These are phyloP conservation scores for Neolentinus lepideus DNA, from an alignment of 1,284 basidiomycete genomes.

Conservation along the genomic window DNA sequence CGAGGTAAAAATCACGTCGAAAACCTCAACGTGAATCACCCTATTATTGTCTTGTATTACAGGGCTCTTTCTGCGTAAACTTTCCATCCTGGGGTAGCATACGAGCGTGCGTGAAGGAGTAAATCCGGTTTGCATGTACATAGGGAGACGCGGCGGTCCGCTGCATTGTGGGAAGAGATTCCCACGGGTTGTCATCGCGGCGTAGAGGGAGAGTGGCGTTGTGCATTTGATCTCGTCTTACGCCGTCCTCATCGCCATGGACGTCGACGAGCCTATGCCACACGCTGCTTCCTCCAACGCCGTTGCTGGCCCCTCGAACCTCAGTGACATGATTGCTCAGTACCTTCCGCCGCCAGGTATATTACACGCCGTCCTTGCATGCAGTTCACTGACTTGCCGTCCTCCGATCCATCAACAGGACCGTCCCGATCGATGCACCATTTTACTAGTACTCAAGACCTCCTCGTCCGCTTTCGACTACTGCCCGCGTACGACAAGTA, in stretches of 20 bases:
- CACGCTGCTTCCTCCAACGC: slow-evolving; percentile 17
- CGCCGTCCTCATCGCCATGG: slow-evolving; percentile 2
- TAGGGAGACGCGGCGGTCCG: no score
- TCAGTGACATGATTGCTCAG: slow-evolving; percentile 17
- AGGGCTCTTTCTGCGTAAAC: no score
- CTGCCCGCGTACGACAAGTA: slow-evolving; percentile 69
- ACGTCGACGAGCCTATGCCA: slow-evolving; percentile 2
- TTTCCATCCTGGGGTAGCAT: no score
- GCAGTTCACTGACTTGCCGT: slow-evolving; percentile 7
- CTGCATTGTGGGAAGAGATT: background rate
- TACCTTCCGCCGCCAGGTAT: slow-evolving; percentile 27
- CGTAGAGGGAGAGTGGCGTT: background rate
- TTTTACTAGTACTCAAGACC: slow-evolving; percentile 67
- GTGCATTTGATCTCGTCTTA: background rate
- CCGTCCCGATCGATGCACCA: slow-evolving; percentile 38
- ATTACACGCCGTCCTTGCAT: slow-evolving; percentile 4
- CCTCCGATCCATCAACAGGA: slow-evolving; percentile 21
- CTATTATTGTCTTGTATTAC: no score
- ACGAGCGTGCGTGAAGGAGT: no score
- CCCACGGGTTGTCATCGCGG: background rate
- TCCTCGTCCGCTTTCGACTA: slow-evolving; percentile 61
- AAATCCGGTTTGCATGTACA: no score
- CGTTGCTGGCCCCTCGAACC: slow-evolving; percentile 26
- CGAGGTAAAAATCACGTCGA: no score
- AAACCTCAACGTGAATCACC: no score